Evolutionary conservation across 805 yeast species (phyloP).

Genomic region (Blastobotrys terrestris): DNA sequence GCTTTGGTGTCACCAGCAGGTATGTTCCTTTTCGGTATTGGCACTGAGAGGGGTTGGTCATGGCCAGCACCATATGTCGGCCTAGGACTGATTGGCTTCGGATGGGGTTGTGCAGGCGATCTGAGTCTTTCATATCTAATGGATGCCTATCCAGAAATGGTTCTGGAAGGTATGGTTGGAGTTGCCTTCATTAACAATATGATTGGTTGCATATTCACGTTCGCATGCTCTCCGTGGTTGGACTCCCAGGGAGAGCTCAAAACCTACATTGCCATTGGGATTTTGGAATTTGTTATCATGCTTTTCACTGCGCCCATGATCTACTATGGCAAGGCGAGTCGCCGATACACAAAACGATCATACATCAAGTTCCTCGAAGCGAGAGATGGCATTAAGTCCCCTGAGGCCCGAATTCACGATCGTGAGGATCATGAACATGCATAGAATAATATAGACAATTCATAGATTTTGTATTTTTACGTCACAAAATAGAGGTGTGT

Average conservation of each 20-base stretch:
- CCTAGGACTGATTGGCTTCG: constrained; percentile 50
- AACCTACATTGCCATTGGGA: constrained; percentile 53
- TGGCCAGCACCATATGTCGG: constrained; percentile 55
- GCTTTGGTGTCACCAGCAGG: constrained; percentile 49
- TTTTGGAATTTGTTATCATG: constrained; percentile 47
- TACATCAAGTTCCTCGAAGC: constrained; percentile 15
- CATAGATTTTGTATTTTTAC: too few species aligned
- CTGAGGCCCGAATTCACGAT: neutral
- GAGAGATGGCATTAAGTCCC: constrained; percentile 11
- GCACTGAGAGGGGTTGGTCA: constrained; percentile 46
- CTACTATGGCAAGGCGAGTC: constrained; percentile 52
- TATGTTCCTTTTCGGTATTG: constrained; percentile 56
- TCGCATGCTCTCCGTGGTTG: constrained; percentile 56
- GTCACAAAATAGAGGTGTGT: too few species aligned
- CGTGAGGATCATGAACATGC: too few species aligned
- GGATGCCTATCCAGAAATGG: constrained; percentile 51
- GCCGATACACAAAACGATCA: constrained; percentile 30
- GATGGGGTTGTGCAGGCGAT: constrained; percentile 55
- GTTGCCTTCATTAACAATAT: constrained; percentile 54
- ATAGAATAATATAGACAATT: too few species aligned
- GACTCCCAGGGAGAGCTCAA: constrained; percentile 45
- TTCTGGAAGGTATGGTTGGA: constrained; percentile 50
- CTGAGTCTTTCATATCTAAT: constrained; percentile 50
- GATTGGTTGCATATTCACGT: constrained; percentile 58
- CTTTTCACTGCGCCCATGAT: constrained; percentile 52